Evolutionary conservation across 2,329 filamentous ascomycete genomes (phyloP).

Genomic region (Venturia aucupariae): DNA sequence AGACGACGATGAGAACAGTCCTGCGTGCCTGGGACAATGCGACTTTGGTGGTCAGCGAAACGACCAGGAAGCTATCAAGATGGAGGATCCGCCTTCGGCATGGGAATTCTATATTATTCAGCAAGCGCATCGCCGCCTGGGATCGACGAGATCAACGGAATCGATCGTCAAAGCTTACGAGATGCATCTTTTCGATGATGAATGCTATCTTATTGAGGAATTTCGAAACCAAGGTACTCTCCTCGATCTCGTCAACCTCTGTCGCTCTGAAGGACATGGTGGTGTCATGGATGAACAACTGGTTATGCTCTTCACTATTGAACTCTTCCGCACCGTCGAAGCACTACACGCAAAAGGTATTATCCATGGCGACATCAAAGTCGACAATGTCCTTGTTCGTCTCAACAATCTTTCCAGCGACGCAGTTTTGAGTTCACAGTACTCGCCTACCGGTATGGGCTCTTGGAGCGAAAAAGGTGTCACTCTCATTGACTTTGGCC

Average conservation of each 20-base stretch:
- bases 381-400: constrained; percentile 88
- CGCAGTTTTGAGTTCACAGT: constrained; percentile 51
- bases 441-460: constrained; percentile 60
- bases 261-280: constrained; percentile 54
- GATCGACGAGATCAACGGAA: constrained; percentile 58
- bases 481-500: constrained; percentile 86
- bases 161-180: constrained; percentile 80
- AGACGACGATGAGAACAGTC: constrained; percentile 34
- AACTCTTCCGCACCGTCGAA: constrained; percentile 84
- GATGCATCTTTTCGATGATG: constrained; percentile 83
- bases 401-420: constrained; percentile 47
- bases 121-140: constrained; percentile 66
- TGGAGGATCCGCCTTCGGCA: constrained; percentile 77
- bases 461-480: constrained; percentile 78
- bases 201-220: constrained; percentile 81
- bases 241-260: constrained; percentile 86
- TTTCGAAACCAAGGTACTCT: constrained; percentile 84
- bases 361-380: constrained; percentile 88
- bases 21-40: constrained; percentile 51
- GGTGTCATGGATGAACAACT: constrained; percentile 81
- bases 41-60: constrained; percentile 49
- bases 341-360: constrained; percentile 70
- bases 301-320: constrained; percentile 91
- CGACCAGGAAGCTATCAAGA: constrained; percentile 77
- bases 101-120: constrained; percentile 99